Evolutionary conservation across 148 eudicot genomes (phyloP), one percentile per base, ranked within the genome.

Genomic region (Vaccinium macrocarpon): DNA sequence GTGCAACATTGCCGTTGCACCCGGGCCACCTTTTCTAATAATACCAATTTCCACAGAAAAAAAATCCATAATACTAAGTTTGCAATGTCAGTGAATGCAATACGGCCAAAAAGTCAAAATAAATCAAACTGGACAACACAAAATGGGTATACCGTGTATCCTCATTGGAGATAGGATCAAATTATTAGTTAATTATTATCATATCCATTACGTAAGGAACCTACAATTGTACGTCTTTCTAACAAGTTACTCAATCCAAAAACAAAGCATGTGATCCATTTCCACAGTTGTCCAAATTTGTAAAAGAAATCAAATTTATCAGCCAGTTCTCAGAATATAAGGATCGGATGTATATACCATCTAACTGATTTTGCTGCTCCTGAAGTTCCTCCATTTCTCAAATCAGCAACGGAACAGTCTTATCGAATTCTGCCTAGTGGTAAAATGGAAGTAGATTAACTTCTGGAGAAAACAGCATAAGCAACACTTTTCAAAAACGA

Each of bases 331-430:
- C 14, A 18, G 0, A 29, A 56, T n/a, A 70, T 27, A 6, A 68
- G 10, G 78, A 78, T 53, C 11, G 27, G 70, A 64, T 62, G 14
- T 15, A 82, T 80, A 72, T 84, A 89, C 91, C 91, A 56, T 76
- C 49, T 49, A 86, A 48, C 83, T 86, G 87, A 74, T 56, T 89
- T 83, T 87, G 89, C 82, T 78, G 86, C 85, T 87, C 85, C 77
- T 84, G 84, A 76, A 76, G 48, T 55, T 79, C 88, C 87, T 72
- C 88, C 91, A 89, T 89, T 85, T 66, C n/a, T 80, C n/a, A 80
- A 57, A 81, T 70, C 59, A 25, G 49, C 21, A 80, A 64, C 50
- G 50, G 38, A 21, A 84, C 19, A 8, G 46, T 49, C 77, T 50
- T 18, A 66, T 74, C 11, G 73, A 80, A 42, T 50, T n/a, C 64